phyloP scores from a whole-genome alignment of 257 asterid genomes.

The Ilex asprella region DNA sequence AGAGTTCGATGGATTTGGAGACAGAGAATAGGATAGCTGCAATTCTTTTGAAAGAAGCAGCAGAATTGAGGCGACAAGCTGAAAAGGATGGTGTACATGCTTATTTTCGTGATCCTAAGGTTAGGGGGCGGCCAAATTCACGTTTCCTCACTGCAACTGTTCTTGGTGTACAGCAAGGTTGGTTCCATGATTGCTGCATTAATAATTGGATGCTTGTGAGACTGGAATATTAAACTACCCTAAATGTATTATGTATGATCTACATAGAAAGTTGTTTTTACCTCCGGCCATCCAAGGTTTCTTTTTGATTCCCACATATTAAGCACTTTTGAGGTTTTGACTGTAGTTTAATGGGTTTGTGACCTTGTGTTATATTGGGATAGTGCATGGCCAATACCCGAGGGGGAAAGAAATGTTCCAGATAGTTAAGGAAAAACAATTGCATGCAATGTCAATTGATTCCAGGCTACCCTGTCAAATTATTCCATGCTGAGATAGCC shows the following conservation, averaged over 20 bases:
- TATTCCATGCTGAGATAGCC: too few species aligned
- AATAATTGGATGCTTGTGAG: background rate
- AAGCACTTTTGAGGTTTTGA: background rate
- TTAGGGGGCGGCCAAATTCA: conserved; percentile 75
- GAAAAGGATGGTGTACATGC: conserved; percentile 78
- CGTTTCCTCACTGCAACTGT: conserved; percentile 93
- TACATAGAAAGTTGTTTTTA: background rate
- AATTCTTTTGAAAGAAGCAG: conserved; percentile 78
- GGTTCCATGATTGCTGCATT: conserved; percentile 2
- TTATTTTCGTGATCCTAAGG: conserved; percentile 67
- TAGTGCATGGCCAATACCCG: too few species aligned
- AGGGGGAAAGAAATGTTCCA: too few species aligned
- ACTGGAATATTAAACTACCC: background rate
- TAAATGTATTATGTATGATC: background rate
- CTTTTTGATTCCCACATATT: too few species aligned
- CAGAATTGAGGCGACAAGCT: conserved; percentile 82
- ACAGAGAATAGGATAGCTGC: conserved; percentile 86
- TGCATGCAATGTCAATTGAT: too few species aligned
- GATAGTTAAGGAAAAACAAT: too few species aligned
- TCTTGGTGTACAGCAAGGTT: conserved; percentile 93
- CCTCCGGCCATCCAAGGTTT: background rate
- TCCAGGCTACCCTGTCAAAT: too few species aligned
- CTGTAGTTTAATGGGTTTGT: too few species aligned
- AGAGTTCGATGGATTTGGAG: conserved; percentile 67
- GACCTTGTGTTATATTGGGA: too few species aligned